These are phyloP conservation scores for Salix viminalis DNA, from an alignment of 345 rosid species.

Conservation along the genomic window DNA sequence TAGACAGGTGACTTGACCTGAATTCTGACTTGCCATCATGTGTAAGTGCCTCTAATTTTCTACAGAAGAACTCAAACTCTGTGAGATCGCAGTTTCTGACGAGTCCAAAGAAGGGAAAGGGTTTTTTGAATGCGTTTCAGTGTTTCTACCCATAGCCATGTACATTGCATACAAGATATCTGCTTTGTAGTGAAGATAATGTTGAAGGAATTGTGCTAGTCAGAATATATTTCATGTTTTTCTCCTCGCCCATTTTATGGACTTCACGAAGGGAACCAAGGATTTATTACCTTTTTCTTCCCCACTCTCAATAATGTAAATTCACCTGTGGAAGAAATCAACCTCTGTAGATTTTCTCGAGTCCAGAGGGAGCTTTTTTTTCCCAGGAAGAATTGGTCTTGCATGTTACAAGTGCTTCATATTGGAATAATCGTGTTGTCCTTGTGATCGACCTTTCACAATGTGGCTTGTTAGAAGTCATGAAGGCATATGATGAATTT, in stretches of 20 bases:
- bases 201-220: background rate
- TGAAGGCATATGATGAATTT: too few relatives aligned
- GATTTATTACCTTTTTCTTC: background rate
- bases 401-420: background rate
- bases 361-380: background rate
- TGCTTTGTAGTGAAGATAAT: background rate
- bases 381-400: background rate
- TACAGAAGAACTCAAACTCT: background rate
- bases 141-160: background rate
- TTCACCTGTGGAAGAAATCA: background rate
- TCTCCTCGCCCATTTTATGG: background rate
- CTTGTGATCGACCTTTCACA: too few relatives aligned
- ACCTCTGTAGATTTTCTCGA: background rate
- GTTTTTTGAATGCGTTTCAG: background rate
- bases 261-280: background rate
- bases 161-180: background rate
- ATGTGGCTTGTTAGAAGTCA: too few relatives aligned
- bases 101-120: background rate
- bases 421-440: background rate
- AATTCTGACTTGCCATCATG: background rate
- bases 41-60: background rate
- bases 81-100: background rate
- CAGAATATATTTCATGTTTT: background rate
- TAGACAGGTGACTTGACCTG: conserved; percentile 8
- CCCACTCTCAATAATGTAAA: background rate